Conservation (phyloP, 2,329 filamentous ascomycete genomes). For the Aspergillus novoparasiticus region DNA sequence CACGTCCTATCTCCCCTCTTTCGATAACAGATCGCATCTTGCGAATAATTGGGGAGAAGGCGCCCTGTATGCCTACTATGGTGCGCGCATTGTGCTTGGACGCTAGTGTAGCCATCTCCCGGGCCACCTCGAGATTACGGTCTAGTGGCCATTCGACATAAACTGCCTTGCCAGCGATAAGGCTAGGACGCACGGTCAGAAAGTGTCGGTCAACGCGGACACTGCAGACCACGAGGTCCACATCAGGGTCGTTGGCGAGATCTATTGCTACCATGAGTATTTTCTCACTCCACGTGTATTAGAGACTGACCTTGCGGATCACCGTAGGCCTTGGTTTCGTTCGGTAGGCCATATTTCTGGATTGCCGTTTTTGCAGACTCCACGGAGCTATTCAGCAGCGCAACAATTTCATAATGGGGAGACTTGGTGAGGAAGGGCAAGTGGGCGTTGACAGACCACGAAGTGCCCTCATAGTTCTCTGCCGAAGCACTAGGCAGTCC, state of each 20-base stretch:
- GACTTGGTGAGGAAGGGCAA: conserved; percentile 12
- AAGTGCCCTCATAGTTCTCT: conserved; percentile 10
- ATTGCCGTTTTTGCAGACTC: conserved; percentile 15
- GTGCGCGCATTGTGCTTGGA: conserved; percentile 38
- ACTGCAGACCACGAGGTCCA: conserved; percentile 56
- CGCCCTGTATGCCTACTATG: conserved; percentile 57
- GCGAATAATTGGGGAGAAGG: conserved; percentile 46
- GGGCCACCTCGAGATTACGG: conserved; percentile 43
- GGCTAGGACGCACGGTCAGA: conserved; percentile 47
- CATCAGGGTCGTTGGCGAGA: conserved; percentile 52
- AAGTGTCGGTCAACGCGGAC: conserved; percentile 60
- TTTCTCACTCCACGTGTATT: not conserved
- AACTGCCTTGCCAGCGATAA: conserved; percentile 56
- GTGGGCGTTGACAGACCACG: conserved; percentile 14
- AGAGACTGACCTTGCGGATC: conserved; percentile 40
- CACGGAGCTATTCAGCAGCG: conserved; percentile 14
- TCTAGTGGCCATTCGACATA: conserved; percentile 64
- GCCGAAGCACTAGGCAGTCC: conserved; percentile 9
- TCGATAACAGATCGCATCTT: conserved; percentile 51
- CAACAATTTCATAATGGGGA: conserved; percentile 11
- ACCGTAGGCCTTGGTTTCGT: conserved; percentile 53
- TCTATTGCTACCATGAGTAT: conserved; percentile 18
- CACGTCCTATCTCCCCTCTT: conserved; percentile 52
- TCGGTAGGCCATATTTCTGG: conserved; percentile 44
- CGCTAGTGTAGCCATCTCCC: conserved; percentile 45